phyloP scores from a whole-genome alignment of 495 filamentous ascomycete genomes.

The Penicillium herquei region DNA sequence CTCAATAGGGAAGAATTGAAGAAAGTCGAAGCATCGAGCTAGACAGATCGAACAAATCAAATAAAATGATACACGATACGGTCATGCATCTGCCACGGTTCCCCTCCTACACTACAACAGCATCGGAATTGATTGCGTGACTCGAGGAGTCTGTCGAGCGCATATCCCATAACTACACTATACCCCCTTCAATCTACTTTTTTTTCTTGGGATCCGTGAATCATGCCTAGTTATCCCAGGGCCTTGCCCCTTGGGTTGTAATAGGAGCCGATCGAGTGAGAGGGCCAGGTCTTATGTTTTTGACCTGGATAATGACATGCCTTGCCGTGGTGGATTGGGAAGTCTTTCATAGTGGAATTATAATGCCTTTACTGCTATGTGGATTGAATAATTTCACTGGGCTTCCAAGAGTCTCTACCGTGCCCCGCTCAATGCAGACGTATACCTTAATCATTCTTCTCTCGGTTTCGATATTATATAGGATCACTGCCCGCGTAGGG shows the following conservation, averaged over 20 bases:
- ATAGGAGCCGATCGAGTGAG: no score
- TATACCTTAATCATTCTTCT: no score
- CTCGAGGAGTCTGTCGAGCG: neutral
- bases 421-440: no score
- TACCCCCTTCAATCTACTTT: slow-evolving; percentile 6
- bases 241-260: neutral
- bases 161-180: slow-evolving; percentile 6
- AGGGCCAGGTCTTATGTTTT: no score
- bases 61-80: neutral
- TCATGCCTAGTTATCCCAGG: neutral
- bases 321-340: neutral
- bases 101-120: no score
- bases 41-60: slow-evolving; percentile 11
- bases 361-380: neutral
- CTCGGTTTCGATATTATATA: no score
- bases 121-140: neutral
- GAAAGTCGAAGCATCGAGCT: slow-evolving; percentile 70
- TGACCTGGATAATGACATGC: no score
- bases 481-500: no score
- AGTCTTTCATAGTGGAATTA: neutral
- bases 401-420: no score
- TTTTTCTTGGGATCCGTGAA: neutral
- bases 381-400: neutral
- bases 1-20: slow-evolving; percentile 82
- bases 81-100: neutral